Conservation (phyloP, 1,284 basidiomycete genomes). For the Somion occarium region DNA sequence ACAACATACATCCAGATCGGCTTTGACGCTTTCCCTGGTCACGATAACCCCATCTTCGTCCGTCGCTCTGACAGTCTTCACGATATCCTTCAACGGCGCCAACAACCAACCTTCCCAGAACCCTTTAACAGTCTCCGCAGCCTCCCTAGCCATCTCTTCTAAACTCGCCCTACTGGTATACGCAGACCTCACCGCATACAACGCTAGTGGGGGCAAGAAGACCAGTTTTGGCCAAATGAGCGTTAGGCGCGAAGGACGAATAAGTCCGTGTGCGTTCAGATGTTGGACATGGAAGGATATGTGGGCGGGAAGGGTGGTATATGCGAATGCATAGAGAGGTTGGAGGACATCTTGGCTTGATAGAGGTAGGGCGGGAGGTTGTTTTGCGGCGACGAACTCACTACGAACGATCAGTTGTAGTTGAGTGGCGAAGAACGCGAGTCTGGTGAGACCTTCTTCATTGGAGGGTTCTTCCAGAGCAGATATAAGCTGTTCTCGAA, state of each 20-base stretch:
- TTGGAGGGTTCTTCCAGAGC: constrained; percentile 19
- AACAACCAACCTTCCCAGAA: constrained; percentile 87
- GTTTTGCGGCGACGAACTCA: background rate
- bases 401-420: constrained; percentile 15
- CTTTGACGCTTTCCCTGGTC: constrained; percentile 70
- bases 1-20: constrained; percentile 69
- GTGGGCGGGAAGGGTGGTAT: constrained; percentile 26
- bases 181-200: constrained; percentile 43
- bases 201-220: constrained; percentile 54
- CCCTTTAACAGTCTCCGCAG: constrained; percentile 64
- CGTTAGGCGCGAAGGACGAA: constrained; percentile 54
- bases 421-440: constrained; percentile 14
- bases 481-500: constrained; percentile 40
- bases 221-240: constrained; percentile 66
- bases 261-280: constrained; percentile 35
- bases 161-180: constrained; percentile 52
- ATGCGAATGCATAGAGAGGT: constrained; percentile 16
- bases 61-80: constrained; percentile 80
- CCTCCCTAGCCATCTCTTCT: constrained; percentile 52
- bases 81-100: constrained; percentile 80
- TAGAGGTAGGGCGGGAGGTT: background rate
- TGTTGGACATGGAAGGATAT: constrained; percentile 26
- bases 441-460: constrained; percentile 11
- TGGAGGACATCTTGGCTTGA: background rate
- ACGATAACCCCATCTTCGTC: constrained; percentile 72